Conservation (phyloP, 2,329 filamentous ascomycete genomes). For the Fusarium ramigenum region DNA sequence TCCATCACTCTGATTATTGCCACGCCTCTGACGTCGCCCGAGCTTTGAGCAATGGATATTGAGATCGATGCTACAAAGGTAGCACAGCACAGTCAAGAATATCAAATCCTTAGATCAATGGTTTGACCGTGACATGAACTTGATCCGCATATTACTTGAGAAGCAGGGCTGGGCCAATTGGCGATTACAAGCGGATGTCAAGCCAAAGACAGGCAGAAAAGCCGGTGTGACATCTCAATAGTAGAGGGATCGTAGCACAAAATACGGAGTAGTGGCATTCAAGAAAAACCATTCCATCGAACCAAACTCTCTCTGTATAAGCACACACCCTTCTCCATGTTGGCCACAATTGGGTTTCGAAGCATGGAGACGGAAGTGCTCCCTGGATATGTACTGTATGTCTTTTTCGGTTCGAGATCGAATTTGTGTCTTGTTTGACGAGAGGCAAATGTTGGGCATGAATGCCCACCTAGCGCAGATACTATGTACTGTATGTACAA, state of each 20-base stretch:
- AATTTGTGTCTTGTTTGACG: constrained; percentile 2
- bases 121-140: background rate
- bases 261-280: background rate
- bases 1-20: constrained; percentile 1
- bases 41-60: background rate
- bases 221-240: background rate
- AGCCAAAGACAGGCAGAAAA: background rate
- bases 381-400: background rate
- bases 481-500: background rate
- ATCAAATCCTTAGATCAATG: background rate
- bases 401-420: constrained; percentile 11
- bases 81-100: background rate
- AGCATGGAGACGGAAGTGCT: background rate
- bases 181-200: background rate
- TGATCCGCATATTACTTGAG: background rate
- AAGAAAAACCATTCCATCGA: background rate
- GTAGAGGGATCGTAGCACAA: background rate
- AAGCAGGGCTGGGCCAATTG: background rate
- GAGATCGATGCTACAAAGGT: constrained; percentile 26
- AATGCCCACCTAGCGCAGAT: constrained; percentile 19
- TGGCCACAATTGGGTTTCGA: background rate
- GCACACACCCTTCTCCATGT: background rate
- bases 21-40: constrained; percentile 36
- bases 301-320: background rate
- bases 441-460: constrained; percentile 38